Evolutionary conservation across 176 grass and related monocot genomes (phyloP), one percentile per base, ranked within the genome.

Genomic region (Echinochloa phyllopogon): DNA sequence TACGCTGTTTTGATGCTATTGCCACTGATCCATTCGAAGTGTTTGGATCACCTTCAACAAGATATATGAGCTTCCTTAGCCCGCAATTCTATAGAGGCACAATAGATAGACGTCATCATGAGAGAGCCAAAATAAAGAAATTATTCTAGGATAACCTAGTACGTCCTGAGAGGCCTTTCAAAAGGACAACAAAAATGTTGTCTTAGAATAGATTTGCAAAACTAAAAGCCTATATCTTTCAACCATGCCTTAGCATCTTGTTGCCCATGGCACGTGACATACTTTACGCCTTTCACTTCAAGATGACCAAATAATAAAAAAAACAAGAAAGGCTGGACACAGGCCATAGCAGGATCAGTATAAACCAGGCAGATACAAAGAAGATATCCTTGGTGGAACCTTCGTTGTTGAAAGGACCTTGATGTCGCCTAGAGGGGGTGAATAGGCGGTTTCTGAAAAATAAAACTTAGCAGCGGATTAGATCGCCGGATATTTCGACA

Each of bases 1-100:
- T 95, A 94, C 80, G 89, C 89, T 83, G 85, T 95, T 90, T 95
- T 98, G 53, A 90, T 78, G 55, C 87, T n/a, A n/a, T 95, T 52
- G 71, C 47, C 75, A 85, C 91, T 80, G 83, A 69, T 84, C 84
- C 56, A 74, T 98, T 91, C 14, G 80, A 52, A 76, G 75, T 44
- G 72, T 90, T 98, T 80, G 89, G 89, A 76, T 98, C 89, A 70
- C 91, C 91, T 89, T 98, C 93, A 55, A 98, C 93, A 53, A 98
- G 87, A 95, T 98, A 98, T 88, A 98, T 93, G 36, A 98, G 73
- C 63, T 95, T 95, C 59, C 36, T 94, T 57, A 95, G 75, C 36
- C 93, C 93, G 59, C 91, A 95, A 81, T 88, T 93, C 95, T 98
- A 85, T 53, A 77, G 77, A 76, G 37, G 33, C 18, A 75, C 39